Evolutionary conservation across 208 protist genomes (phyloP), one percentile per base, ranked within the genome.

Genomic region (Borovskyia barvae): DNA sequence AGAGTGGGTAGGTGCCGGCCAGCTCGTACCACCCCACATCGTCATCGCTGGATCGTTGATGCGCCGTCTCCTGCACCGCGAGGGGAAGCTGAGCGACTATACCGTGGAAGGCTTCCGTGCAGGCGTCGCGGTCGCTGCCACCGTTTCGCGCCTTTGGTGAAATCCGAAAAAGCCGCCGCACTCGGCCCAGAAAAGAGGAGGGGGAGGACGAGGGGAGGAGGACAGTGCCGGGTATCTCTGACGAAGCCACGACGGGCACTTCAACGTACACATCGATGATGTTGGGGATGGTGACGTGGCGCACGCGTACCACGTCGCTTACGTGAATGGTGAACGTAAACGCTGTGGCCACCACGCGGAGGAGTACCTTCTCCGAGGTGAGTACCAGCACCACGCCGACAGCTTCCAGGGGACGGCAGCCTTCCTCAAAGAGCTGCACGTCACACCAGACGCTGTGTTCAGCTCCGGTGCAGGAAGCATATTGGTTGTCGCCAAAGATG

Each of bases 251-350:
- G 24, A 15, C 29, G 3, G 47, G 39, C 22, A 63, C 29, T 2
- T 46, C 39, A 3, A 77, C 66, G 28, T 83, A 60, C 26, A 83
- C 20, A 37, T 79, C 76, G 22, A 78, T 43, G 9, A 49, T 53
- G 24, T 53, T 12, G 9, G 49, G 52, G 19, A 41, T 43, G 3
- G 33, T 37, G n/a, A 71, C 54, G 47, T 54, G 39, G 7, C 52
- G 64, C 37, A 63, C 30, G 26, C 28, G 45, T 2, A 50, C 47
- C 1, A 90, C 52, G 30, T 84, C 73, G 1, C 39, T 12, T 25
- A 74, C 35, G 42, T 76, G 57, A 0, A 90, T 41, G 0, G 55
- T 72, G 3, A 84, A 65, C 24, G 72, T 80, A 63, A 90, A 90
- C 33, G 62, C 56, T 14, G 83, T 85, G 8, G 66, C 39, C 5